phyloP scores from a whole-genome alignment of 2,329 filamentous ascomycete genomes.

The Colletotrichum falcatum region DNA sequence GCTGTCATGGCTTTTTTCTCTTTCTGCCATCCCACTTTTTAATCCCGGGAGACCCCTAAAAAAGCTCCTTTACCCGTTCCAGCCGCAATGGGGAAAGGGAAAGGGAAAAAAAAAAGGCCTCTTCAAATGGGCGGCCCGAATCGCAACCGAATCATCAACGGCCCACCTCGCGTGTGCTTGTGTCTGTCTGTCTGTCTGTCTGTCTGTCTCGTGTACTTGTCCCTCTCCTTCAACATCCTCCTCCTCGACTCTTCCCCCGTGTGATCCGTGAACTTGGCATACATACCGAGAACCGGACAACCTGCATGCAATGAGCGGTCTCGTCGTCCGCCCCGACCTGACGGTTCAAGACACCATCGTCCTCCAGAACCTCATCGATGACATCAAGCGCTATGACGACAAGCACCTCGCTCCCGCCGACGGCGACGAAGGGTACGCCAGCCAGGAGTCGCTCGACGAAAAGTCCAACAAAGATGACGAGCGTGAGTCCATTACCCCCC shows the following conservation, averaged over 20 bases:
- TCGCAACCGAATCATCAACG: not conserved
- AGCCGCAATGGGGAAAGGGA: not conserved
- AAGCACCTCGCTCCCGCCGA: constrained; percentile 8
- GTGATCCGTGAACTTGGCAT: not conserved
- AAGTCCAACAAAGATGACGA: constrained; percentile 15
- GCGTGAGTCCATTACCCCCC: not conserved
- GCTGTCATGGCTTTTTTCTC: constrained; percentile 1
- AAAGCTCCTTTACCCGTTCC: not conserved
- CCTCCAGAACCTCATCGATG: constrained; percentile 20
- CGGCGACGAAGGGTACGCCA: constrained; percentile 18
- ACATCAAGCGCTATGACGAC: constrained; percentile 17
- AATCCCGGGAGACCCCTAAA: constrained; percentile 7
- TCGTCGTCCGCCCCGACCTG: constrained; percentile 13
- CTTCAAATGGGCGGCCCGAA: constrained; percentile 4
- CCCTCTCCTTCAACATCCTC: not conserved
- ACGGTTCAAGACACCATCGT: constrained; percentile 19
- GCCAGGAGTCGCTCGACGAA: constrained; percentile 12
- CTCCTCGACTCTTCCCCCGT: not conserved
- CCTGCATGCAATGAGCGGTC: constrained; percentile 17
- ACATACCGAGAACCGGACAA: not conserved
- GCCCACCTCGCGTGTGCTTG: not conserved
- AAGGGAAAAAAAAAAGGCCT: not conserved
- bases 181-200: not conserved
- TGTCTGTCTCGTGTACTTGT: not conserved
- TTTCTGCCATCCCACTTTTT: constrained; percentile 8